A percentile compares a stretch with the other conserved stretches of the same genome.
Evolutionary conservation across 2,329 filamentous ascomycete species (phyloP).

Genomic region (Sphaerulina populicola): DNA sequence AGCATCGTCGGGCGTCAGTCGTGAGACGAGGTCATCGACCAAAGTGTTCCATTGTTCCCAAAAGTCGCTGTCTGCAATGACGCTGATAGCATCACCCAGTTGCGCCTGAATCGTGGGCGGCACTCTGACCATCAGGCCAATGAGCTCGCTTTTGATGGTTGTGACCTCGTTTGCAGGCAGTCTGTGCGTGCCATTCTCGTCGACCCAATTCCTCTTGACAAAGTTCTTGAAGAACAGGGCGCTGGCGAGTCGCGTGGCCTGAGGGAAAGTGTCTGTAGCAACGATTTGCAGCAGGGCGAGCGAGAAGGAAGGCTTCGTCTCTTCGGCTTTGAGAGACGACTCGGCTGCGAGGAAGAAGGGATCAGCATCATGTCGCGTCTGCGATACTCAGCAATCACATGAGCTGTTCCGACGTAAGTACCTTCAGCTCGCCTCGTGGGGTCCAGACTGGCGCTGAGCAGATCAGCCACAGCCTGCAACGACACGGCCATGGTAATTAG

Average conservation of each 20-base stretch:
- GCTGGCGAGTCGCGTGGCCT: slow-evolving; percentile 74
- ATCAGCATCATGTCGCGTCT: background rate
- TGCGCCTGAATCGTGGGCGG: slow-evolving; percentile 83
- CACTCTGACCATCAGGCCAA: slow-evolving; percentile 91
- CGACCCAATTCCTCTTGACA: slow-evolving; percentile 86
- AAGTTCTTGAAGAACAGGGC: slow-evolving; percentile 98
- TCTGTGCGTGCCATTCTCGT: slow-evolving; percentile 91
- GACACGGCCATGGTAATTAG: slow-evolving; percentile 49
- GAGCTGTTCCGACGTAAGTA: background rate
- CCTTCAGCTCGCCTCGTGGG: slow-evolving; percentile 37
- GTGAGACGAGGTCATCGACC: slow-evolving; percentile 81
- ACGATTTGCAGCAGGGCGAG: slow-evolving; percentile 81
- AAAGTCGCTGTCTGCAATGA: slow-evolving; percentile 97
- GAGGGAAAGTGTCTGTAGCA: slow-evolving; percentile 61
- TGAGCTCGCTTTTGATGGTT: slow-evolving; percentile 89
- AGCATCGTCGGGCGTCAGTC: slow-evolving; percentile 72
- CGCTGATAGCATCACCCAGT: slow-evolving; percentile 90
- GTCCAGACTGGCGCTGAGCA: slow-evolving; percentile 86
- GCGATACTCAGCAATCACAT: background rate
- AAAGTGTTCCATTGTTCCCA: slow-evolving; percentile 95
- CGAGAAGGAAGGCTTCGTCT: slow-evolving; percentile 79
- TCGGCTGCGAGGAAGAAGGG: slow-evolving; percentile 55
- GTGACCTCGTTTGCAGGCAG: slow-evolving; percentile 71
- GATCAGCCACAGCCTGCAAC: slow-evolving; percentile 60
- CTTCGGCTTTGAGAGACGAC: slow-evolving; percentile 65